These are phyloP conservation scores for Xylaria cubensis DNA, from an alignment of 495 filamentous ascomycete genomes.

Conservation along the genomic window DNA sequence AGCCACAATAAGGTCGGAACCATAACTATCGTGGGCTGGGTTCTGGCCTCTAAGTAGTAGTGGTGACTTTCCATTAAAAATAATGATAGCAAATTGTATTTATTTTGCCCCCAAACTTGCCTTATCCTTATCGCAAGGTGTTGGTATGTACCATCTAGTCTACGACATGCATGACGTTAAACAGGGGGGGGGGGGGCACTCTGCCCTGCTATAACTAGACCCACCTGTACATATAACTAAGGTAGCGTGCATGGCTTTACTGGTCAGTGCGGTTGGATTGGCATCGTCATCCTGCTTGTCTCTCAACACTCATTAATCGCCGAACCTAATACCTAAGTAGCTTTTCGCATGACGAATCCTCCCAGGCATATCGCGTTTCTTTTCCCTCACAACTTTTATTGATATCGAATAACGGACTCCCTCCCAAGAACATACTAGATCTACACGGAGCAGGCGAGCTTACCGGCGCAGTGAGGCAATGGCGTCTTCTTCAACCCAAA, in stretches of 20 bases:
- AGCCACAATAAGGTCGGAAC: slow-evolving; percentile 12
- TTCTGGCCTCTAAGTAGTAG: neutral
- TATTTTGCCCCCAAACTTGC: neutral
- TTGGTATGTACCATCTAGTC: neutral
- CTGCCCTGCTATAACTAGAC: neutral
- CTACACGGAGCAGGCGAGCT: neutral
- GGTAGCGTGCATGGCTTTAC: neutral
- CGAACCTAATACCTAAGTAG: neutral
- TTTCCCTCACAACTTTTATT: neutral
- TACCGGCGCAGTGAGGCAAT: slow-evolving; percentile 46
- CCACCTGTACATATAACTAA: too few species aligned
- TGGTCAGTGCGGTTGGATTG: slow-evolving; percentile 6
- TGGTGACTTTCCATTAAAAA: neutral
- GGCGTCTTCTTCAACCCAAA: slow-evolving; percentile 82
- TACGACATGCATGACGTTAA: neutral
- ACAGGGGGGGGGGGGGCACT: neutral
- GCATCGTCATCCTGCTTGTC: slow-evolving; percentile 22
- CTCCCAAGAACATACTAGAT: neutral
- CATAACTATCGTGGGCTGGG: slow-evolving; percentile 12
- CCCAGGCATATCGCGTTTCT: neutral
- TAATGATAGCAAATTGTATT: neutral
- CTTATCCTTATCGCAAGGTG: neutral
- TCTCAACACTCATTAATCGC: neutral
- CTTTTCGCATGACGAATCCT: neutral
- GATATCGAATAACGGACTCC: neutral